A percentile compares a stretch with the other conserved stretches of the same genome.
Conservation (phyloP, 345 rosid species). For the Sisymbrium irio region DNA sequence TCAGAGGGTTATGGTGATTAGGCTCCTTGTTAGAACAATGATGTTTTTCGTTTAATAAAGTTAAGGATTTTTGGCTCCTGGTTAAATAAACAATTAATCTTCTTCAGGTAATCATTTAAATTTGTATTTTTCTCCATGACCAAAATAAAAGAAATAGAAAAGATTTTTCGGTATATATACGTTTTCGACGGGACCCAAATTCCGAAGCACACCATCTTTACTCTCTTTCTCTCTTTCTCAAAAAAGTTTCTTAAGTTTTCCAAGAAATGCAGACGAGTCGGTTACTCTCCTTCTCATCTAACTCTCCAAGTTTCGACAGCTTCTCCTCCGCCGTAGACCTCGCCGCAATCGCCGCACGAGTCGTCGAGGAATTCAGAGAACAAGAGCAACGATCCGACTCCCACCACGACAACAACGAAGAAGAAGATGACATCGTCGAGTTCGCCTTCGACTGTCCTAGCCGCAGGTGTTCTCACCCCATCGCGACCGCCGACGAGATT, state of each 20-base stretch:
- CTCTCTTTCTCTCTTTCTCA: slow-evolving; percentile 10
- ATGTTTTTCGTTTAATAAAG: background rate
- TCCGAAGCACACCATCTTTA: background rate
- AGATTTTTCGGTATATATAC: background rate
- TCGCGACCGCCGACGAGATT: slow-evolving; percentile 60
- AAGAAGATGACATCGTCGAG: too few relatives aligned
- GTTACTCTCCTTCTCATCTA: slow-evolving; percentile 43
- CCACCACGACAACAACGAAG: slow-evolving; percentile 1
- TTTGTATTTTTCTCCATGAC: slow-evolving; percentile 10
- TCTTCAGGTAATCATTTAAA: slow-evolving; percentile 1
- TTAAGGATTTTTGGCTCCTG: slow-evolving; percentile 16
- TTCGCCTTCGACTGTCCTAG: slow-evolving; percentile 46
- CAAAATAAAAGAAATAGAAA: background rate
- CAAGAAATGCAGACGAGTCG: slow-evolving; percentile 42
- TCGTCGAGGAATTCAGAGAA: slow-evolving; percentile 44
- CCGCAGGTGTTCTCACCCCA: slow-evolving; percentile 30
- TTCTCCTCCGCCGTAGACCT: slow-evolving; percentile 44
- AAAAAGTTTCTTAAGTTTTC: slow-evolving; percentile 2
- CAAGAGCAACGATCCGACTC: slow-evolving; percentile 20
- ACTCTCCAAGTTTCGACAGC: slow-evolving; percentile 40
- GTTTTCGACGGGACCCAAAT: slow-evolving; percentile 16
- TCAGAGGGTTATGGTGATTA: slow-evolving; percentile 3
- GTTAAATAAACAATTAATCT: background rate
- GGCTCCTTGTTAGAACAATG: slow-evolving; percentile 14
- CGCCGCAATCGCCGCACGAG: slow-evolving; percentile 49